These are phyloP conservation scores for Trichoderma endophyticum DNA, from an alignment of 2,329 filamentous ascomycete genomes.

Conservation along the genomic window DNA sequence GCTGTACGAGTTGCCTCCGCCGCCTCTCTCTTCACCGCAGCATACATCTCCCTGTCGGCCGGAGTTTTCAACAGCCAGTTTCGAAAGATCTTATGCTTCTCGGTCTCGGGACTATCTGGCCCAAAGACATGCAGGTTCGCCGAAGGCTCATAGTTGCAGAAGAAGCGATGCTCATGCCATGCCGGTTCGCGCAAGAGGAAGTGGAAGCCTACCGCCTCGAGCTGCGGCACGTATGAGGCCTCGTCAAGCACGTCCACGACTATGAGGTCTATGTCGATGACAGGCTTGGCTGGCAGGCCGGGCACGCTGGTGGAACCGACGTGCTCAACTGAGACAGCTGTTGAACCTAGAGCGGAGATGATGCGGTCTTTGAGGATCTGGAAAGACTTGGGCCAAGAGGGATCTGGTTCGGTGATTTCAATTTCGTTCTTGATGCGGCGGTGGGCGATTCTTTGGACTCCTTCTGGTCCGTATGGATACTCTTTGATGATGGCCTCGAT, in stretches of 20 bases:
- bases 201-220: constrained; percentile 44
- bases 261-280: constrained; percentile 52
- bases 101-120: constrained; percentile 39
- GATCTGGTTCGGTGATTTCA: constrained; percentile 36
- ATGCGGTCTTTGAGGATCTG: constrained; percentile 33
- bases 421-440: constrained; percentile 27
- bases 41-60: constrained; percentile 41
- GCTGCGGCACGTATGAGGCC: constrained; percentile 39
- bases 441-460: constrained; percentile 26
- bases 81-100: constrained; percentile 41
- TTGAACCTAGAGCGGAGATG: constrained; percentile 32
- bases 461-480: constrained; percentile 23
- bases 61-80: constrained; percentile 38
- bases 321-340: constrained; percentile 41
- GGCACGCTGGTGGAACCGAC: constrained; percentile 51
- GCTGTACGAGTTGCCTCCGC: constrained; percentile 27
- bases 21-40: constrained; percentile 36
- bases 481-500: constrained; percentile 26
- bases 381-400: constrained; percentile 37
- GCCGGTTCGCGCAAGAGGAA: constrained; percentile 45
- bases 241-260: constrained; percentile 41
- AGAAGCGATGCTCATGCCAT: constrained; percentile 50
- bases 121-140: constrained; percentile 50
- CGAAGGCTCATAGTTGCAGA: constrained; percentile 34
- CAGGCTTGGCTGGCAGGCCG: constrained; percentile 46